Conservation (phyloP, 2,329 filamentous ascomycete species). For the Calcarisporium arbuscula region DNA sequence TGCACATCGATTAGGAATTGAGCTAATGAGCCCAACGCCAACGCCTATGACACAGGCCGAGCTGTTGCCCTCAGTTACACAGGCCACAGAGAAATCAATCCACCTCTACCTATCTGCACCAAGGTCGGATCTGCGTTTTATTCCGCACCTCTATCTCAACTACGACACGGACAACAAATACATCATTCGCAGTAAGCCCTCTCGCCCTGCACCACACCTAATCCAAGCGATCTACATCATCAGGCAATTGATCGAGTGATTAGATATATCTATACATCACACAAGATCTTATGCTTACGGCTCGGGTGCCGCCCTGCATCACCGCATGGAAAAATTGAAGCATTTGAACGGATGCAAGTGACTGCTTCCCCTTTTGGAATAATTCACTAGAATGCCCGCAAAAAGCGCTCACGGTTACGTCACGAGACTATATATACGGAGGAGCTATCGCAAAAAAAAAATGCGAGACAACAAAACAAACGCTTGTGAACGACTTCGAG, state of each 20-base stretch:
- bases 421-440: conserved; percentile 4
- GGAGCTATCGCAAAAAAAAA: conserved; percentile 3
- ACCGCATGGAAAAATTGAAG: no score
- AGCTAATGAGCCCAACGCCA: no score
- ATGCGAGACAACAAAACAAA: conserved; percentile 5
- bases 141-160: no score
- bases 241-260: not conserved
- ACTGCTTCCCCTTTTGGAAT: conserved; percentile 6
- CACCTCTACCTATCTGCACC: not conserved
- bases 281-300: no score
- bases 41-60: not conserved
- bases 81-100: not conserved
- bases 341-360: not conserved
- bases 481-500: conserved; percentile 3
- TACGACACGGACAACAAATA: not conserved
- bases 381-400: not conserved
- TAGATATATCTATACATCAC: not conserved
- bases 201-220: not conserved
- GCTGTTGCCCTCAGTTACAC: not conserved
- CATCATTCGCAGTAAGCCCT: not conserved
- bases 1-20: not conserved
- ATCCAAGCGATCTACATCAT: not conserved
- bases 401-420: conserved; percentile 7
- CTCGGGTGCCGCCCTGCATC: no score
- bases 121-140: not conserved